Percentiles rank a stretch among this genome's conserved stretches.
Conservation (phyloP, 306 rosid genomes). For the Sesbania bispinosa region DNA sequence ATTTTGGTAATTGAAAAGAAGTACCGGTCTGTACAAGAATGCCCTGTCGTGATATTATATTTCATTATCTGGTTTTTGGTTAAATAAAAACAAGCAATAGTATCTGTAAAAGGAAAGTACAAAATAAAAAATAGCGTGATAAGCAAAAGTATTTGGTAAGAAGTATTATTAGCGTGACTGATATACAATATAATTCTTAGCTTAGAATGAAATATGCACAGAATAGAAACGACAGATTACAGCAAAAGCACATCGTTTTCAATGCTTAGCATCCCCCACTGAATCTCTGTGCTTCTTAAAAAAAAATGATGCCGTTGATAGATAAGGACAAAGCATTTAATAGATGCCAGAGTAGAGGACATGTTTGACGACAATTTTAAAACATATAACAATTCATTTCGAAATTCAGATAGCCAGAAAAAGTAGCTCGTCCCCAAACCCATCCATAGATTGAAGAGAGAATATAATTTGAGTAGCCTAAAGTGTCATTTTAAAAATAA, state of each 20-base stretch:
- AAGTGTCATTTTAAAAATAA: background rate
- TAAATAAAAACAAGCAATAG: too few species aligned
- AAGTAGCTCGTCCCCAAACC: background rate
- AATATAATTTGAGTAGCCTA: background rate
- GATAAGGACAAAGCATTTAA: conserved; percentile 21
- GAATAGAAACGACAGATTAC: background rate
- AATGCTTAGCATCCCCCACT: background rate
- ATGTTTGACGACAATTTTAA: background rate
- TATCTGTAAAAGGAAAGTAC: too few species aligned
- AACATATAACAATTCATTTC: background rate
- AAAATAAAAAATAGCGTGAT: too few species aligned
- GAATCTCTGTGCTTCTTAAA: background rate
- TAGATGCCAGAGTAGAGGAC: conserved; percentile 9
- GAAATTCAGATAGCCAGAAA: background rate
- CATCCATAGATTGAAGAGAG: background rate
- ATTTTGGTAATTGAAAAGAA: too few species aligned
- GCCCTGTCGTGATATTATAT: too few species aligned
- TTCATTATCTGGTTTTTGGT: too few species aligned
- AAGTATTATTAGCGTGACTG: background rate
- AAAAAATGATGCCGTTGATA: conserved; percentile 24
- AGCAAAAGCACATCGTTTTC: background rate
- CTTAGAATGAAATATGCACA: background rate
- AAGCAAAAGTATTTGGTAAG: background rate
- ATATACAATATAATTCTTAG: background rate
- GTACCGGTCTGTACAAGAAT: too few species aligned